A percentile compares a stretch with the other conserved stretches of the same genome.
These are phyloP conservation scores for Paraphaeosphaeria minitans DNA, from an alignment of 2,329 filamentous ascomycete species.

Conservation along the genomic window DNA sequence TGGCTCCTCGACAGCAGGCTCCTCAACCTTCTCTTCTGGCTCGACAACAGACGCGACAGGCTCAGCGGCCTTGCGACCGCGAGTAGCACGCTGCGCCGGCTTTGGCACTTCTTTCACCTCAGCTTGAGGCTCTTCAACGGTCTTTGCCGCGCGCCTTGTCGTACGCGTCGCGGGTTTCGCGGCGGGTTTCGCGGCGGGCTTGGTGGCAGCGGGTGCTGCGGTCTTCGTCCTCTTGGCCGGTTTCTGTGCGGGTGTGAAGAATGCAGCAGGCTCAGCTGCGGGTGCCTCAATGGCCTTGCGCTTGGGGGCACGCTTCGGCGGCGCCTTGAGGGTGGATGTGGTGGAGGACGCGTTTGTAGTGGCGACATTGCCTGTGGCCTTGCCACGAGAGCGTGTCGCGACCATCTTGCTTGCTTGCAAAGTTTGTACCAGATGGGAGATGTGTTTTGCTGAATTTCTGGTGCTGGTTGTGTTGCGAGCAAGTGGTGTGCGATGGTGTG, in stretches of 20 bases:
- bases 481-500: neutral
- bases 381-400: conserved; percentile 38
- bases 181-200: neutral
- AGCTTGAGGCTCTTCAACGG: conserved; percentile 21
- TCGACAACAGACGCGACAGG: neutral
- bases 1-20: conserved; percentile 20
- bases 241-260: conserved; percentile 3
- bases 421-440: neutral
- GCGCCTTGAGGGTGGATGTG: conserved; percentile 36
- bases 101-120: conserved; percentile 19
- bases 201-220: conserved; percentile 15
- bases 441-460: neutral
- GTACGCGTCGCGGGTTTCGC: conserved; percentile 5
- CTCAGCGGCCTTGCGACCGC: conserved; percentile 26
- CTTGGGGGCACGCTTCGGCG: conserved; percentile 39
- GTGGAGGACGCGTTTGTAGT: conserved; percentile 10
- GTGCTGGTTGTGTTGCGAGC: conserved; percentile 1
- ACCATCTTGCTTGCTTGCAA: conserved; percentile 29
- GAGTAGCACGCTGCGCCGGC: conserved; percentile 31
- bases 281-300: conserved; percentile 31
- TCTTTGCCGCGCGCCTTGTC: conserved; percentile 28
- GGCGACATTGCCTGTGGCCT: conserved; percentile 29
- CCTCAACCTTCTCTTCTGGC: conserved; percentile 4
- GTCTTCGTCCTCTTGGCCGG: conserved; percentile 27
- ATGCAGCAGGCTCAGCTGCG: conserved; percentile 13